Percentiles rank a stretch among this genome's conserved stretches.
These are phyloP conservation scores for Annulohypoxylon moriforme DNA, from an alignment of 495 filamentous ascomycete genomes.

Conservation along the genomic window DNA sequence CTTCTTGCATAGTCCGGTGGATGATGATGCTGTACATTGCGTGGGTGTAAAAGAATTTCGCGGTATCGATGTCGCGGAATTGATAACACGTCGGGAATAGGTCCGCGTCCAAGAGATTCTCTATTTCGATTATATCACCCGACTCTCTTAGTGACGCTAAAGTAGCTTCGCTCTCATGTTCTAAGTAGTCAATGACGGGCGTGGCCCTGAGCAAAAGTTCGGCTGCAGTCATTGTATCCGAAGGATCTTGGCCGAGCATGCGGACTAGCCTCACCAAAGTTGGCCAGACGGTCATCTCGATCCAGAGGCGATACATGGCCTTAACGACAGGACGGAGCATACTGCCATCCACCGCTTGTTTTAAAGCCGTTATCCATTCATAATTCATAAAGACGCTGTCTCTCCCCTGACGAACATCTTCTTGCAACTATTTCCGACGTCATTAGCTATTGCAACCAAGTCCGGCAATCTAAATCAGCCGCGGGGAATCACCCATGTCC, in stretches of 20 bases:
- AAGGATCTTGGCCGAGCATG: conserved; percentile 29
- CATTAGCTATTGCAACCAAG: neutral
- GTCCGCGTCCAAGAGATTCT: conserved; percentile 29
- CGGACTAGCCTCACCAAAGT: conserved; percentile 39
- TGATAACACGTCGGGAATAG: conserved; percentile 43
- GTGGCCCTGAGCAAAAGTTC: conserved; percentile 39
- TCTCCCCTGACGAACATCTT: conserved; percentile 45
- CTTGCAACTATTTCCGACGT: conserved; percentile 40
- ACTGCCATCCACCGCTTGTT: conserved; percentile 32
- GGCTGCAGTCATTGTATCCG: conserved; percentile 36
- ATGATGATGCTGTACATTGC: conserved; percentile 43
- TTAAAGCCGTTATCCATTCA: conserved; percentile 40
- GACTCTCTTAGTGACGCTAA: conserved; percentile 28
- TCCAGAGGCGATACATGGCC: conserved; percentile 43
- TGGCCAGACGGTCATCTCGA: conserved; percentile 45
- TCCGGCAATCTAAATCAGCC: too few relatives aligned
- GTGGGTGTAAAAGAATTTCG: conserved; percentile 44
- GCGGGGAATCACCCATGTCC: too few relatives aligned
- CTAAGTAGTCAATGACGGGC: conserved; percentile 33
- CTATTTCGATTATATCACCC: conserved; percentile 36
- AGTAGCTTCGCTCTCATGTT: conserved; percentile 34
- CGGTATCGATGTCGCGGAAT: conserved; percentile 44
- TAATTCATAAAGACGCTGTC: conserved; percentile 43
- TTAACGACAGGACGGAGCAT: conserved; percentile 29
- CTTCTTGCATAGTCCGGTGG: conserved; percentile 41